Percentiles rank a stretch among this genome's conserved stretches.
phyloP scores from a whole-genome alignment of 371 early-diverging fungal genomes.

The Mortierella sp. region DNA sequence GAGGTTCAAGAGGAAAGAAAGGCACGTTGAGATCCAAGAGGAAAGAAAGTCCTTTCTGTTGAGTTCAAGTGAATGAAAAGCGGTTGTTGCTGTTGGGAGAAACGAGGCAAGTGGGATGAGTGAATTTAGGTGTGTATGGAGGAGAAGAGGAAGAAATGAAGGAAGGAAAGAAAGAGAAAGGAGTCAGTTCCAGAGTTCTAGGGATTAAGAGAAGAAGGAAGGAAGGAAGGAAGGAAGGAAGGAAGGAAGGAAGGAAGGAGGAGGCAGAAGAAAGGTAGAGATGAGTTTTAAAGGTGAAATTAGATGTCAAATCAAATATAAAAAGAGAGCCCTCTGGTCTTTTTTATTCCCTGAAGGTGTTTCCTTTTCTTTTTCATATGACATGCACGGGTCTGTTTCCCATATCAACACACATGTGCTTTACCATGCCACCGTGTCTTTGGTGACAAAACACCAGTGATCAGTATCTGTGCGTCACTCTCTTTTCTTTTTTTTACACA shows the following conservation, averaged over 20 bases:
- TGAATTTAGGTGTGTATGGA: neutral
- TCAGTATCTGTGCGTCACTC: neutral
- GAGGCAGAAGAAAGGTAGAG: neutral
- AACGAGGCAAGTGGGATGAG: conserved; percentile 1
- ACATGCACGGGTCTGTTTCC: conserved; percentile 9
- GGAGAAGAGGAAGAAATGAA: neutral
- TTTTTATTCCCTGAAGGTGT: neutral
- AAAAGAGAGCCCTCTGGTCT: neutral
- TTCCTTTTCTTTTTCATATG: conserved; percentile 1
- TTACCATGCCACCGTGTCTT: neutral
- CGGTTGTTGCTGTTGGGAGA: too few relatives aligned
- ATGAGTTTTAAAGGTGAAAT: neutral
- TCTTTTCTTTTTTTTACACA: neutral
- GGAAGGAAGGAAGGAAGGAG: neutral
- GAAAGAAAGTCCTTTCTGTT: too few relatives aligned
- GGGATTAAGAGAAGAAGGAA: neutral
- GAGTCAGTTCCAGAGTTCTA: neutral
- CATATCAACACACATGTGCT: conserved; percentile 3
- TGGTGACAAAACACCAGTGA: neutral
- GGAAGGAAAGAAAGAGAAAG: neutral
- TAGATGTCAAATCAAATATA: neutral
- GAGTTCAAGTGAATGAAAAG: too few relatives aligned
- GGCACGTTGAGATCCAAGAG: too few relatives aligned
- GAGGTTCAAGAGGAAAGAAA: too few relatives aligned
- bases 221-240: neutral